Base-by-base conservation (phyloP, 495 filamentous ascomycete species). In the Corynascus novoguineensis region DNA sequence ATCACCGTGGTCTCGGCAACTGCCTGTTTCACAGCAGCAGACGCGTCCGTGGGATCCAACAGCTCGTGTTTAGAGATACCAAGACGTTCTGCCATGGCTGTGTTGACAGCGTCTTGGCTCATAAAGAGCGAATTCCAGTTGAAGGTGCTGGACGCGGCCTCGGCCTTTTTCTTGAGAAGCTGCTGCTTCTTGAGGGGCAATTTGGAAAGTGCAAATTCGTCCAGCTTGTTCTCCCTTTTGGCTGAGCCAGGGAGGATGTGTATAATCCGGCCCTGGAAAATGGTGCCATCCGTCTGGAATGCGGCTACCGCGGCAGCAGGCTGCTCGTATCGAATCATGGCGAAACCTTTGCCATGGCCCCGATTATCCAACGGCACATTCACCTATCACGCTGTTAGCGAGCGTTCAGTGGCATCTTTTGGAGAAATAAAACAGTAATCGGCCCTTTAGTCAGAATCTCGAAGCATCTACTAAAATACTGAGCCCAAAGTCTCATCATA, bases 71-170 rank as follows among this genome's bases (percentile, higher is more conserved):
- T 99, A 15, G 86, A 83, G 25, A 97, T 80, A 15, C 91, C 90
- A 6, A 97, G 75, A 53, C 92, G 86, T 64, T 89, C 82, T 37
- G 95, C 88, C 42, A 96, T 82, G 14, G 91, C 92, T 40, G 88
- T 87, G 72, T 97, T 91, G 37, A 97, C 92, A 40, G 93, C 89
- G 78, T 99, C 92, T 74, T 95, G 89, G 71, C 86, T 97, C 91
- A 98, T 93, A 70, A 93, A 97, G 42, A 98, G 76, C 15, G 90
- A 91, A 74, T 97, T 98, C 95, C 93, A 98, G 68, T 88, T 96
- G 71, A 96, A 96, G 10, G 81, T 81, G 8, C 80, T 84, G 7
- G 84, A 84, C 14, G 88, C 79, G 25, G 91, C 87, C 53, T 88
- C 83, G 37, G 83, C 76, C 69, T 87, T 95, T 58, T 86, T 86